Evolutionary conservation across 768 basidiomycete genomes (phyloP), one percentile per base, ranked within the genome.

Genomic region (Atractiella rhizophila): DNA sequence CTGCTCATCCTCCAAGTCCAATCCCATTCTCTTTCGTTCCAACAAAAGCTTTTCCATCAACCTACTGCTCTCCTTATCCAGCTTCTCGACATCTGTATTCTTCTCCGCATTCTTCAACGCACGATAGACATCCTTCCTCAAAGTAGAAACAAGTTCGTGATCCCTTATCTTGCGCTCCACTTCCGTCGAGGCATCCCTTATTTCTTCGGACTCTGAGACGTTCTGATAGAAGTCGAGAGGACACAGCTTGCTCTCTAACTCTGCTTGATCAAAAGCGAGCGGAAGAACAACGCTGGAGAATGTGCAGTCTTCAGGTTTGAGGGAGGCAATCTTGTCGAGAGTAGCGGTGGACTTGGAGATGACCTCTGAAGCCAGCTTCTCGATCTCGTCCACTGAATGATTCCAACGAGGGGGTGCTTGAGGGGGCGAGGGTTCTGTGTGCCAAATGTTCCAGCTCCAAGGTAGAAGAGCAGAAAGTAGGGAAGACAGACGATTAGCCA

Each of bases 31-130:
- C 53, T 67, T 77, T 9, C 80, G 76, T 40, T 81, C 80, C 46
- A 76, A 63, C 30, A 80, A 56, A 70, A 76, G 68, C 56, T 79
- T 77, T 20, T 83, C 77, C 7, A 82, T 66, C n/a, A 86, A 63
- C 10, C 79, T 68, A 47, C 69, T 58, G 50, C 79, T 70, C 53
- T 85, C 81, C 0, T 66, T 44, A 12, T 63, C 67, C 8, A 85
- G 62, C 4, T 70, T 72, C 4, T 70, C 67, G 42, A 60, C 62
- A 50, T 69, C 68, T 48, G 78, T 60, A 52, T 77, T 74, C 56
- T 70, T 67, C 52, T 74, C 65, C 0, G 78, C 78, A 5, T 67
- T 59, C 57, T 78, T 76, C 23, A 59, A 35, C 32, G 74, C 74
- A 35, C 68, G 62, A 63, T 68, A 85, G 35, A 85, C 67, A 52